These are phyloP conservation scores for Pseudocercospora musae DNA, from an alignment of 2,329 filamentous ascomycete genomes.

Conservation along the genomic window DNA sequence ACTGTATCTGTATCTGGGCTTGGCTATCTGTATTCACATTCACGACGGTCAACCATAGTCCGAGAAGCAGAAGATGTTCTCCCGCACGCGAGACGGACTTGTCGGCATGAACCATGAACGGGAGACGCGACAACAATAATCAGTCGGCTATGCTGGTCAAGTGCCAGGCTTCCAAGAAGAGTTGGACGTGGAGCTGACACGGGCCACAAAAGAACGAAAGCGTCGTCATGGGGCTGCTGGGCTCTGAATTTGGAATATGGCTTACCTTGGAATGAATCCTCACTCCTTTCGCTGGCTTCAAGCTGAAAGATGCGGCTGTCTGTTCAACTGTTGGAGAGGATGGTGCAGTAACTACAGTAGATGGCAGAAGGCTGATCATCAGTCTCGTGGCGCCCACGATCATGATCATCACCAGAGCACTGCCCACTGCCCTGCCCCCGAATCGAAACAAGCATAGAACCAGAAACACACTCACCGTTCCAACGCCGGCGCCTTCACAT, in stretches of 20 bases:
- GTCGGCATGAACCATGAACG: not conserved
- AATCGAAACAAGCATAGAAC: not conserved
- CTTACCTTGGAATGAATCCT: not conserved
- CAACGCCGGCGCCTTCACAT: not conserved
- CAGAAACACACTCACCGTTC: not conserved
- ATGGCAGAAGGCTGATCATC: not conserved
- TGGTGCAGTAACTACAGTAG: too few relatives aligned
- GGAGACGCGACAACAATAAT: not conserved
- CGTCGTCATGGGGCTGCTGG: not conserved
- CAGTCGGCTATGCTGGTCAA: not conserved
- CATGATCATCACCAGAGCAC: not conserved
- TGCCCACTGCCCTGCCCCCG: too few relatives aligned
- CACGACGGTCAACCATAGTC: conserved; percentile 5
- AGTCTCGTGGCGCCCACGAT: too few relatives aligned
- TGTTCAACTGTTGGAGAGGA: not conserved
- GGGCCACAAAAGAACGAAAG: not conserved
- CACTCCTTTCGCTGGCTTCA: not conserved
- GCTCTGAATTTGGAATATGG: not conserved
- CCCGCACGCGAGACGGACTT: conserved; percentile 3
- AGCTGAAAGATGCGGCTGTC: not conserved
- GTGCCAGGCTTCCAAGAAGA: not conserved
- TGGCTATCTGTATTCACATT: not conserved
- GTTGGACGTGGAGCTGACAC: not conserved
- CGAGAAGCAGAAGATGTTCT: not conserved
- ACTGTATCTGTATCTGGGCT: not conserved